A percentile compares a stretch with the other conserved stretches of the same genome.
Conservation (phyloP, 306 rosid genomes). For the Arachis hypogaea region DNA sequence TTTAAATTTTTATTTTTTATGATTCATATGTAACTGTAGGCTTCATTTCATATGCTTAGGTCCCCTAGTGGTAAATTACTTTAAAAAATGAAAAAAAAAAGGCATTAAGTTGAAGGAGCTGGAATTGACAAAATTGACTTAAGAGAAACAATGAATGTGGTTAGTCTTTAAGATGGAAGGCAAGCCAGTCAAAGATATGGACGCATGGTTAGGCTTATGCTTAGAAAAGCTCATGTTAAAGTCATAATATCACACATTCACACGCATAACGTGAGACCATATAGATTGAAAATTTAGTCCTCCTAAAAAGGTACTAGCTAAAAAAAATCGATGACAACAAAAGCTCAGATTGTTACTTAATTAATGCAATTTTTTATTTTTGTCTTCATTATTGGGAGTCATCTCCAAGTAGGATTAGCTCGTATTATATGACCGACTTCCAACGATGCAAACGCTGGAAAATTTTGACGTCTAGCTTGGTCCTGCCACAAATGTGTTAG, state of each 20-base stretch:
- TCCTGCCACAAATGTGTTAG: neutral
- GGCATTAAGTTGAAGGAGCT: too few species aligned
- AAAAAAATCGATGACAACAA: neutral
- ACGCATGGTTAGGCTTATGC: too few species aligned
- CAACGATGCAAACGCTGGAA: neutral
- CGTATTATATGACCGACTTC: neutral
- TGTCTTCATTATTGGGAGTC: neutral
- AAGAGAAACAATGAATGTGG: too few species aligned
- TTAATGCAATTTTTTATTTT: neutral
- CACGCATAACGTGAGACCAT: neutral
- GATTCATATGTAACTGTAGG: too few species aligned
- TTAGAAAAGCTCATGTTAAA: neutral
- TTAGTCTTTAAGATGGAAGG: neutral
- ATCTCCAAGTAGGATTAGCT: neutral
- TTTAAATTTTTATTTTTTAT: too few species aligned
- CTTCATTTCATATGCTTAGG: too few species aligned
- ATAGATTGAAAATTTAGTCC: neutral
- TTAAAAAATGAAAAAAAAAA: too few species aligned
- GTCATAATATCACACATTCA: conserved; percentile 5
- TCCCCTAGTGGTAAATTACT: too few species aligned
- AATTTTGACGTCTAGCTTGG: conserved; percentile 2
- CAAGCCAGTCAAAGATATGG: conserved; percentile 16
- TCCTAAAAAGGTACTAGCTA: neutral
- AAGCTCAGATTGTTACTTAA: neutral
- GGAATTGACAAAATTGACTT: too few species aligned